Conservation (phyloP, 441 rosid genomes). For the Kokia cookei region DNA sequence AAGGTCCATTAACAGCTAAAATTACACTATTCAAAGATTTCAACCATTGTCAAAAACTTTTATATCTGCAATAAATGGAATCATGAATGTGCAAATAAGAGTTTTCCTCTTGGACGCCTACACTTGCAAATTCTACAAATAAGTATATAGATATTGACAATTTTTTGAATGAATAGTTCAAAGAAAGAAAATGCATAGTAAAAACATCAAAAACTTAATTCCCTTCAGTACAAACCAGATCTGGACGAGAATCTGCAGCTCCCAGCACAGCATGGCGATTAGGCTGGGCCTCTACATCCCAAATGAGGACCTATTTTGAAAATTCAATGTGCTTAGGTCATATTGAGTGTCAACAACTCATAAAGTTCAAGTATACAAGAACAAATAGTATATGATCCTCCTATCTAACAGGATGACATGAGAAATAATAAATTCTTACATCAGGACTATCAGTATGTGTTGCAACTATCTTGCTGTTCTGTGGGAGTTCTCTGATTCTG, state of each 20-base stretch:
- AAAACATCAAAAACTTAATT: conserved; percentile 7
- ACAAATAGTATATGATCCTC: neutral
- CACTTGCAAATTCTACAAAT: neutral
- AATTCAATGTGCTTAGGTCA: neutral
- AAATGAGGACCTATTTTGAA: conserved; percentile 50
- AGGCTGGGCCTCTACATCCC: conserved; percentile 82
- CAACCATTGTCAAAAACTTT: neutral
- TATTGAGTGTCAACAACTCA: neutral
- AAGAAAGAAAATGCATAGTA: neutral
- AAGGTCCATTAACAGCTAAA: neutral
- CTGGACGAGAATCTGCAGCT: conserved; percentile 58
- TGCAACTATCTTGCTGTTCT: conserved; percentile 65
- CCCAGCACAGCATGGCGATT: conserved; percentile 71
- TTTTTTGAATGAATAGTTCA: neutral
- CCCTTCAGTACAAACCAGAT: conserved; percentile 46
- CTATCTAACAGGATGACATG: neutral
- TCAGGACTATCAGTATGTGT: conserved; percentile 82
- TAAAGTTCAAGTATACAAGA: neutral
- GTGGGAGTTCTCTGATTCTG: conserved; percentile 80
- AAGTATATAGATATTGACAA: neutral
- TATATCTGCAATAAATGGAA: neutral
- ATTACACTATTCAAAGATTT: neutral
- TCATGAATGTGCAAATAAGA: neutral
- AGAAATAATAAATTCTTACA: conserved; percentile 1
- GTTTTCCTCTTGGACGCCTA: neutral